Base-by-base conservation (phyloP, 352 stramenopile species). In the Pythium sp. region DNA sequence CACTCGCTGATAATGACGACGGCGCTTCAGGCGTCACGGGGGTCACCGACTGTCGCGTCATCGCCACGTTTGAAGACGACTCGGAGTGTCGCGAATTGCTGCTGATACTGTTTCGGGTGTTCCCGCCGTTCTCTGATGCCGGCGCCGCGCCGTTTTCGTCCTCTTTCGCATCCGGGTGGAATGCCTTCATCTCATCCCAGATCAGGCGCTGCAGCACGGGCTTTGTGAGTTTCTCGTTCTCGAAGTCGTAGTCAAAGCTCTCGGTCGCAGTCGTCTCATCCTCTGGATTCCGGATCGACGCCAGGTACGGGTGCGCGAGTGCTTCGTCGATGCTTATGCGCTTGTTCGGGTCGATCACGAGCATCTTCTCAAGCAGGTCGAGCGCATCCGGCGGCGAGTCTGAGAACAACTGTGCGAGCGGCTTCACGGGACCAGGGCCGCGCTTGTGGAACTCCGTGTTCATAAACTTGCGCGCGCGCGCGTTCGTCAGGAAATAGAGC, bases 401-500 rank as follows among this genome's bases (percentile, higher is more conserved):
- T 5, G 82, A 71, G 53, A 97, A 98, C 61, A 97, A 72, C 24
- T 91, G 79, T 3, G 76, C 62, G 22, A 95, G 69, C 5, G 84
- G 80, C 68, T 93, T 93, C 8, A 87, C 76, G 5, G 83, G 78
- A 32, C 87, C 79, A 0, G 74, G 69, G 30, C 86, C 85, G 28
- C 86, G 84, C 64, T 92, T 93, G 61, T 91, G 78, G 58, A 77
- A 92, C 74, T 95, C 84, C 0, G 84, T 77, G 66, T 91, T 93
- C 84, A 93, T 93, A 64, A 93, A 93, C 68, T 93, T 93, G n/a
- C 80, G 77, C 2, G 83, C 85, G 0, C 85, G 73, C 22, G 84
- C 89, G 38, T 98, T 99, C 30, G 96, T 99, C 24, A 99, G 84
- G 72, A 99, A 99, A 69, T 98, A 94, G 22, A 99, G 79, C 41